Conservation (phyloP, 805 yeast genomes). For the Candida nitratophila region DNA sequence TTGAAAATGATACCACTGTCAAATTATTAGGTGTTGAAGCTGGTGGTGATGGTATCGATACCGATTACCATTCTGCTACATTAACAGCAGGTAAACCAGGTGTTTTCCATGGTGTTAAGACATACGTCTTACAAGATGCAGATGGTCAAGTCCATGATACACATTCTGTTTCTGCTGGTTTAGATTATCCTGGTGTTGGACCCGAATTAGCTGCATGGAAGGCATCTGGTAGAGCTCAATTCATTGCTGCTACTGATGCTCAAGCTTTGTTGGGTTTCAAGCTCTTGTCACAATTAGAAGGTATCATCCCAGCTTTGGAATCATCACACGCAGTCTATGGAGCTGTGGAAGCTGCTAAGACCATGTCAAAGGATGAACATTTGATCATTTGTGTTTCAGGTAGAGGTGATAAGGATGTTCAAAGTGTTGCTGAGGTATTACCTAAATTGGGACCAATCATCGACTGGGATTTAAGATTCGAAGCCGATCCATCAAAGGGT, state of each 20-base stretch:
- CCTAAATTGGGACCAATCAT: slow-evolving; percentile 87
- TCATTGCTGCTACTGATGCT: slow-evolving; percentile 91
- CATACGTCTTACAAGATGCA: slow-evolving; percentile 80
- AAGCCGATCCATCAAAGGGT: slow-evolving; percentile 16
- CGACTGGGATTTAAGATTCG: slow-evolving; percentile 94
- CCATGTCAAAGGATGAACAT: slow-evolving; percentile 69
- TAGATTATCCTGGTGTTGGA: slow-evolving; percentile 99
- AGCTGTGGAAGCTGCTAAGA: slow-evolving; percentile 82
- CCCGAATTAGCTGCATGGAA: slow-evolving; percentile 97
- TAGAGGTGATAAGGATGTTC: slow-evolving; percentile 99
- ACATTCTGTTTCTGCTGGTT: slow-evolving; percentile 96
- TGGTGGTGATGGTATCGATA: slow-evolving; percentile 94
- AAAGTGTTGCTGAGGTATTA: slow-evolving; percentile 90
- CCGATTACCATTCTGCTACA: slow-evolving; percentile 89
- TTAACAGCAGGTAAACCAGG: slow-evolving; percentile 94
- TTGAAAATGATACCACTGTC: slow-evolving; percentile 74
- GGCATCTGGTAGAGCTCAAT: slow-evolving; percentile 84
- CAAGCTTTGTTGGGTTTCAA: slow-evolving; percentile 90
- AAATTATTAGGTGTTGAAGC: slow-evolving; percentile 93
- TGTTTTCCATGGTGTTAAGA: slow-evolving; percentile 96
- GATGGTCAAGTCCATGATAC: slow-evolving; percentile 98
- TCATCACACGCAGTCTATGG: slow-evolving; percentile 95
- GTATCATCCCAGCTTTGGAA: slow-evolving; percentile 97
- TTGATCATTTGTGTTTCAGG: slow-evolving; percentile 90
- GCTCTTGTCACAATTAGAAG: slow-evolving; percentile 85